phyloP scores from a whole-genome alignment of 345 rosid genomes.

The Combretum micranthum region DNA sequence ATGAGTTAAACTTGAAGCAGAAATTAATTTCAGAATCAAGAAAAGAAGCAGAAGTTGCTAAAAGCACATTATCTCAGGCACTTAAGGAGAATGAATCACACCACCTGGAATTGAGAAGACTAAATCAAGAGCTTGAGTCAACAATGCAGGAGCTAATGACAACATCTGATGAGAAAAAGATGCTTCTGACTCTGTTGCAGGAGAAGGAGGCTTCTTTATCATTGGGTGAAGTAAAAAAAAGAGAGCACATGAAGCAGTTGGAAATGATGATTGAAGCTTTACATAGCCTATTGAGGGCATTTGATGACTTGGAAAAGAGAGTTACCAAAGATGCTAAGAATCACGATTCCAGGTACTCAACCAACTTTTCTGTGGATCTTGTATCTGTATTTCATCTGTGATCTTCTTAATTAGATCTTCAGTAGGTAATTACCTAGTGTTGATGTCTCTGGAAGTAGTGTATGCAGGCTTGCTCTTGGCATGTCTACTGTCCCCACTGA shows the following conservation, averaged over 20 bases:
- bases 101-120: constrained; percentile 21
- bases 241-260: constrained; percentile 34
- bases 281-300: constrained; percentile 22
- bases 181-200: constrained; percentile 22
- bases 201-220: constrained; percentile 26
- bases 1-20: constrained; percentile 28
- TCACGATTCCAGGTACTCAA: constrained; percentile 41
- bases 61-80: constrained; percentile 30
- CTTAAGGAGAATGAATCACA: constrained; percentile 26
- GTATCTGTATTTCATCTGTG: background rate
- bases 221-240: constrained; percentile 36
- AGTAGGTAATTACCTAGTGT: too few relatives aligned
- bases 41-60: constrained; percentile 24
- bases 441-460: too few relatives aligned
- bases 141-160: constrained; percentile 23
- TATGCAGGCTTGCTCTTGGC: too few relatives aligned
- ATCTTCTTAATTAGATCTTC: background rate
- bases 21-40: constrained; percentile 23
- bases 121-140: constrained; percentile 31
- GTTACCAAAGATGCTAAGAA: constrained; percentile 28
- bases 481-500: too few relatives aligned
- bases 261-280: constrained; percentile 25
- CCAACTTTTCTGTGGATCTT: background rate
- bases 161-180: constrained; percentile 35
- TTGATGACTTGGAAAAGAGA: constrained; percentile 38